Conservation (phyloP, 306 rosid species). For the Pyrus communis region DNA sequence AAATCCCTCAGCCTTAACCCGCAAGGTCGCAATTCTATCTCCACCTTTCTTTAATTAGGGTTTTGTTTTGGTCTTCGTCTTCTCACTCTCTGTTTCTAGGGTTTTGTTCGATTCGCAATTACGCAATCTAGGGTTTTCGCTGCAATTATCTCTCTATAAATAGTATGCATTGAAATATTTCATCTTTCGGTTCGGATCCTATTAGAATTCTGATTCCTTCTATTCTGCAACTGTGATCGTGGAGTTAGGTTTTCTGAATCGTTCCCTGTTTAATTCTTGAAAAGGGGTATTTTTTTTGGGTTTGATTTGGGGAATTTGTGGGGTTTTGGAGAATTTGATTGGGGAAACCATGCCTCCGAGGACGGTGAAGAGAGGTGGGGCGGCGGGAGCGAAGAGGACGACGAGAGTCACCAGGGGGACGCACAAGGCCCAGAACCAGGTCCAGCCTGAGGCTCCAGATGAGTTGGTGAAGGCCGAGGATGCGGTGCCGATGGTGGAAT, state of each 20-base stretch:
- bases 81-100: background rate
- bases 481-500: conserved; percentile 15
- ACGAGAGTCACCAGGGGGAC: conserved; percentile 50
- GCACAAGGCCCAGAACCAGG: conserved; percentile 48
- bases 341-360: conserved; percentile 67
- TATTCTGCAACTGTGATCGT: background rate
- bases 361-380: conserved; percentile 74
- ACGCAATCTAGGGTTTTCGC: background rate
- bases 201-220: background rate
- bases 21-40: background rate
- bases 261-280: background rate
- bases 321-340: background rate
- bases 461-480: conserved; percentile 23
- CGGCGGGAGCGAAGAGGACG: conserved; percentile 44
- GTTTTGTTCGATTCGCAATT: background rate
- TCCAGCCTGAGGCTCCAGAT: conserved; percentile 29
- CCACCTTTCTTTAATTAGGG: background rate
- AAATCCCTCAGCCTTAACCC: background rate
- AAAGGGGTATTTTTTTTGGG: background rate
- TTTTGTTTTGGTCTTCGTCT: background rate
- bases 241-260: background rate
- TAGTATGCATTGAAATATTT: background rate
- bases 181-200: background rate
- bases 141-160: background rate
- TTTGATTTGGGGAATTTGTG: background rate